Base-by-base conservation (phyloP, 1,139 yeast genomes). In the Debaryomyces sp. region DNA sequence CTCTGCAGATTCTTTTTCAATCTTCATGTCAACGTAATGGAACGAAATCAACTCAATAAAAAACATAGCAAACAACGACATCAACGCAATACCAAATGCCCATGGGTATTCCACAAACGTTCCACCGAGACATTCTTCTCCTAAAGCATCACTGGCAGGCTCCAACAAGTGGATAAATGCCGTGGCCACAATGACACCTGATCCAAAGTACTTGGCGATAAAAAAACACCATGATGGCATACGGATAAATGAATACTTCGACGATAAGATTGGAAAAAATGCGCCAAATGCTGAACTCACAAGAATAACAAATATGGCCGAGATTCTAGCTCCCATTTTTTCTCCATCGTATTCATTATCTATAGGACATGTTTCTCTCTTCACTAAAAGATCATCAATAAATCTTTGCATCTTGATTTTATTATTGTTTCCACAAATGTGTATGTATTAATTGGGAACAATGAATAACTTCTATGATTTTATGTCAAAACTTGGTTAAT, bases 181-280 rank as follows among this genome's bases (percentile, higher is more conserved):
- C 1, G 97, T 91, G 1, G 97, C 94, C 8, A 90, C 77, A 61
- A 91, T 91, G 45, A 91, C 97, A 45, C 97, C 97, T 1, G 96
- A 86, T 52, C 97, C 97, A 64, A 91, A 90, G 71, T 81, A 89
- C 61, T 88, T 89, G 47, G 91, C 88, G 40, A 85, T 69, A 60
- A 87, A 82, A 61, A 83, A 89, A 48, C 84, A 78, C 81, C 83
- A 77, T 15, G 74, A 62, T 2, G 86, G 91, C 56, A 85, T 60
- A 52, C 77, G 70, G 42, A 84, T 69, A 56, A 74, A 73, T 4
- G 84, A 79, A 60, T 77, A 78, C 53, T 68, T 72, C 22, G 87
- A 81, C 1, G 87, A 73, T 29, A 85, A 59, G 5, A 85, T 61
- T 4, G 90, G 90, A 64, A 85, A 77, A 52, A 80, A 77, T 0